These are phyloP conservation scores for Xylariomycetidae sp. DNA, from an alignment of 2,329 filamentous ascomycete species.

Conservation along the genomic window DNA sequence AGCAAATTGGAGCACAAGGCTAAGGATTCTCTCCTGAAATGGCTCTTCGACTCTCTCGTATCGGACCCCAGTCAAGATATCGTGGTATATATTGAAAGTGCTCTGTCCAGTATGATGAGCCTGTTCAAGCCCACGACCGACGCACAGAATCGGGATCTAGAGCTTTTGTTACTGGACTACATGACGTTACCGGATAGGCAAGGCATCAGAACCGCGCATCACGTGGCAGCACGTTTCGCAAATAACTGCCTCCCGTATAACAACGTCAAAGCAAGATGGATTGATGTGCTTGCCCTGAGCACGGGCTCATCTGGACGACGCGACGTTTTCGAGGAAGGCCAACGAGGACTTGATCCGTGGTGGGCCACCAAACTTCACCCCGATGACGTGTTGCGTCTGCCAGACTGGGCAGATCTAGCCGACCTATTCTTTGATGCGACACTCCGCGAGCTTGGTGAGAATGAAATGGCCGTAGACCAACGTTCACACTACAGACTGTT, in stretches of 20 bases:
- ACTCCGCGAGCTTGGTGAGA: conserved; percentile 15
- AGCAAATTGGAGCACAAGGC: conserved; percentile 48
- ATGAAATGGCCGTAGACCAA: conserved; percentile 35
- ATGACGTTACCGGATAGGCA: conserved; percentile 49
- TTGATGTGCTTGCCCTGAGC: conserved; percentile 75
- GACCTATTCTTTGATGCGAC: conserved; percentile 39
- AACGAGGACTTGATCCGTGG: conserved; percentile 73
- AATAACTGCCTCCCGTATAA: conserved; percentile 79
- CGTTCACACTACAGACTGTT: conserved; percentile 31
- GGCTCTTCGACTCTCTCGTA: conserved; percentile 78
- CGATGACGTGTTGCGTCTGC: conserved; percentile 33
- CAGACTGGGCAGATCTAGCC: conserved; percentile 47
- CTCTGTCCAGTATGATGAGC: conserved; percentile 65
- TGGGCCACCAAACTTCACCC: conserved; percentile 30
- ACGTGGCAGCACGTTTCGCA: conserved; percentile 80
- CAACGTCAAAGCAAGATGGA: conserved; percentile 77
- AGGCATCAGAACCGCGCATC: conserved; percentile 68
- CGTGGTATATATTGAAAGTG: conserved; percentile 82
- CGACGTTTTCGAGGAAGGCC: conserved; percentile 85
- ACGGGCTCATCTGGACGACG: conserved; percentile 62
- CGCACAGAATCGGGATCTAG: conserved; percentile 32
- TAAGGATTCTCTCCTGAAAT: conserved; percentile 55
- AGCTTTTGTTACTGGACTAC: conserved; percentile 58
- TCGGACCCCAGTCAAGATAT: conserved; percentile 72
- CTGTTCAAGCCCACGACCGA: conserved; percentile 32